Conservation (phyloP, 140 eudicot species). For the Senecio squalidus region DNA sequence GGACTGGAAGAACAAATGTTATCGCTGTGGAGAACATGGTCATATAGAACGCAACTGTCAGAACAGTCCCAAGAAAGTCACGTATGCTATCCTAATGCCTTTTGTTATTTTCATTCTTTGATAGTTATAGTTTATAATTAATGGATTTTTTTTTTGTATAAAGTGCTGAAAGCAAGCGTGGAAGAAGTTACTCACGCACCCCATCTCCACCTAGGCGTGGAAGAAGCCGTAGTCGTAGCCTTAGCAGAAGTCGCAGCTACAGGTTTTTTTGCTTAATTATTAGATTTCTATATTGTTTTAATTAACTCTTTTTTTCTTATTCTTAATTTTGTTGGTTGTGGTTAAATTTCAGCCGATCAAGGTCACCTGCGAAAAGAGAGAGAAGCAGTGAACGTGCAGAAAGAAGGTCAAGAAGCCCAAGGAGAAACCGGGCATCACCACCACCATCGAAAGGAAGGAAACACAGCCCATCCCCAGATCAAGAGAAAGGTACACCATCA, state of each 20-base stretch:
- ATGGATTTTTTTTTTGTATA: background rate
- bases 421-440: conserved; percentile 47
- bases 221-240: background rate
- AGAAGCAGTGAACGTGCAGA: conserved; percentile 55
- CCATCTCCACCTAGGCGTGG: background rate
- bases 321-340: background rate
- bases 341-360: conserved; percentile 50
- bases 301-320: background rate
- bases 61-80: conserved; percentile 90
- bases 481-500: conserved; percentile 43
- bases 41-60: conserved; percentile 94
- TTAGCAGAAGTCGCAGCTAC: conserved; percentile 63
- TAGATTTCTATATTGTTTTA: background rate
- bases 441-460: conserved; percentile 55
- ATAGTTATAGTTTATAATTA: background rate
- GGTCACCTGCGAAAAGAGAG: conserved; percentile 71
- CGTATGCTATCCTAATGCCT: background rate
- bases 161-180: background rate
- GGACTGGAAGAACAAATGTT: conserved; percentile 98
- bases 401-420: conserved; percentile 81
- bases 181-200: background rate
- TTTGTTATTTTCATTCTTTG: no score
- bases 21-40: conserved; percentile 95
- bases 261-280: conserved; percentile 43
- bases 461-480: conserved; percentile 64